These are phyloP conservation scores for Lasiodiplodia gonubiensis DNA, from an alignment of 2,329 filamentous ascomycete species.

Conservation along the genomic window DNA sequence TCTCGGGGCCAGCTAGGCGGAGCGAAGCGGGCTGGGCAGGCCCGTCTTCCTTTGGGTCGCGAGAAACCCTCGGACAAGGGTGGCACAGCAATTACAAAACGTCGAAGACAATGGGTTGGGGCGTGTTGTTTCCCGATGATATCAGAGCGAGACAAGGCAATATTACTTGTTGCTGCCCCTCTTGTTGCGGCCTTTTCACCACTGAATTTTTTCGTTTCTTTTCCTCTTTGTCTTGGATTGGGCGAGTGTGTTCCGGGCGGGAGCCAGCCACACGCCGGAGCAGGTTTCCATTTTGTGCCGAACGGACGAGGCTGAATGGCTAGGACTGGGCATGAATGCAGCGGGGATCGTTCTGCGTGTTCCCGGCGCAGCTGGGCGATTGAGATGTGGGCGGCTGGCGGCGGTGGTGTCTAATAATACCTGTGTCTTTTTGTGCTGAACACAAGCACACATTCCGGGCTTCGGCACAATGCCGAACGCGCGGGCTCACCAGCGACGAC, in stretches of 20 bases:
- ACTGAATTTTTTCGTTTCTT: not conserved
- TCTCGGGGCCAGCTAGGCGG: not conserved
- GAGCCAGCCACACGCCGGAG: slow-evolving; percentile 18
- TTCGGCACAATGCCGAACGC: slow-evolving; percentile 22
- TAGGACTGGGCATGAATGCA: not conserved
- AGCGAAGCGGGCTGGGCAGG: slow-evolving; percentile 14
- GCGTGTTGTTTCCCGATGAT: slow-evolving; percentile 12
- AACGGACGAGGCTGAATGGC: slow-evolving; percentile 14
- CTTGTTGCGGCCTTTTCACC: not conserved
- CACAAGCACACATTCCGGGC: slow-evolving; percentile 25
- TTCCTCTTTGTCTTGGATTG: slow-evolving; percentile 13
- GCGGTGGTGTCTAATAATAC: slow-evolving; percentile 21
- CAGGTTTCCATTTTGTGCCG: not conserved
- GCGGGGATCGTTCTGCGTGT: slow-evolving; percentile 1
- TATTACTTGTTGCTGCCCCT: slow-evolving; percentile 15
- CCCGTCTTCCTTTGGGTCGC: not conserved
- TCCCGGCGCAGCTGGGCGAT: slow-evolving; percentile 10
- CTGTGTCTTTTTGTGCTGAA: slow-evolving; percentile 19
- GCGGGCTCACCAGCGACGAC: not conserved
- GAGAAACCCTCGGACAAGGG: slow-evolving; percentile 15
- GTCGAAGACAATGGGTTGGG: slow-evolving; percentile 20
- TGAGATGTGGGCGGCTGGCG: not conserved
- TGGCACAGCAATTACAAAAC: slow-evolving; percentile 27
- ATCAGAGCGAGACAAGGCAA: slow-evolving; percentile 18
- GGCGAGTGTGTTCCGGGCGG: not conserved